Base-by-base conservation (phyloP, 345 rosid species). In the Sonneratia alba region DNA sequence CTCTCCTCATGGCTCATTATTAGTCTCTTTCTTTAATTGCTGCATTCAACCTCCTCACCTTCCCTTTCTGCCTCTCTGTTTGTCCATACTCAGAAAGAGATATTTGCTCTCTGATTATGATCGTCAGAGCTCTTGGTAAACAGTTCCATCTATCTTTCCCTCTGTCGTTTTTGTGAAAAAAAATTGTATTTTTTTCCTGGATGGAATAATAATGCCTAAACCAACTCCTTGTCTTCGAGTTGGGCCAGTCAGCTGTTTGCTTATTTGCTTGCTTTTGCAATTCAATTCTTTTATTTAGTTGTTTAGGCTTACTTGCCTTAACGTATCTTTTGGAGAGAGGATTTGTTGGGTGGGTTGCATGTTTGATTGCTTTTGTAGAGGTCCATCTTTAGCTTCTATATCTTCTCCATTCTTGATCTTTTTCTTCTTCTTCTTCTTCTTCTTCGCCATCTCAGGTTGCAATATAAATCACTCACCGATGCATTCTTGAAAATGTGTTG, bases 41-140 rank as follows among this genome's bases (percentile, higher is more conserved):
- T 64, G 78, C 71, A 77, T 80, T 82, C 84, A 78, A 83, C 79
- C 73, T 66, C 74, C 67, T n/a, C 74, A 24, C 36, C 48, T 36
- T 40, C 47, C 38, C 59, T 61, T 70, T 49, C 18, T 9, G 22
- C 43, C 45, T 37, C 66, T 37, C 37, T 47, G 34, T 65, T 73
- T 66, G 71, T 75, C 74, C 73, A 66, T 71, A 34, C 66, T 16
- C 63, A 83, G 48, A 56, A 45, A 51, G 62, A 70, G 76, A 68
- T 64, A 42, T 37, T 77, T 81, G 75, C 78, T 70, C 71, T 71
- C 32, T 0, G 48, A 71, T 59, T 64, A 13, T 34, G 72, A 75
- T 13, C 75, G 69, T 14, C 45, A 69, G 48, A 63, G 18, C 48
- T 53, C 66, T 47, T 63, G 70, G 42, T 73, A 38, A 55, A 67